phyloP scores from a whole-genome alignment of 352 stramenopile genomes.

The Phytopythium aichiense region DNA sequence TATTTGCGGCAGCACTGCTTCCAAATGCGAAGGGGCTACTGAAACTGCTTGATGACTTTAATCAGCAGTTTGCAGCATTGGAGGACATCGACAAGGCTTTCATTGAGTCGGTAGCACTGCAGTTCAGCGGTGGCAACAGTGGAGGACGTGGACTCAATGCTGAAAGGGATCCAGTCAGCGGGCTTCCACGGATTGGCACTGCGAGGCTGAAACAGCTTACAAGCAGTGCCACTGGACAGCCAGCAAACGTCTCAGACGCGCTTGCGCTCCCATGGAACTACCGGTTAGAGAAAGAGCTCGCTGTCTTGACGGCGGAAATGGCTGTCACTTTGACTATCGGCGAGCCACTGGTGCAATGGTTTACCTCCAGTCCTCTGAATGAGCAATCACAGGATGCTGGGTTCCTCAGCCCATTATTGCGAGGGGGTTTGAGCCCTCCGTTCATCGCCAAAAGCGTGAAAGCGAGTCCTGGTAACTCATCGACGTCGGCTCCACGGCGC shows the following conservation, averaged over 20 bases:
- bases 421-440: constrained; percentile 19
- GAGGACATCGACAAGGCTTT: constrained; percentile 22
- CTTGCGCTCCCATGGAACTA: constrained; percentile 48
- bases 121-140: neutral
- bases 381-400: neutral
- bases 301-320: constrained; percentile 47
- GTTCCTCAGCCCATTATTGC: constrained; percentile 25
- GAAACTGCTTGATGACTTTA: constrained; percentile 42
- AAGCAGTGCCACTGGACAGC: constrained; percentile 5
- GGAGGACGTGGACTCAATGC: neutral
- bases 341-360: constrained; percentile 21
- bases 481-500: constrained; percentile 2
- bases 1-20: constrained; percentile 49
- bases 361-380: no score
- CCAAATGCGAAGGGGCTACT: constrained; percentile 40
- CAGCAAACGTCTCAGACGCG: constrained; percentile 20
- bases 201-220: neutral
- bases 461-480: neutral
- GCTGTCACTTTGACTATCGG: constrained; percentile 45
- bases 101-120: constrained; percentile 12
- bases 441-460: constrained; percentile 16
- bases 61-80: constrained; percentile 16
- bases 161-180: neutral
- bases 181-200: neutral
- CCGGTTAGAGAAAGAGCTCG: constrained; percentile 63